phyloP scores from a whole-genome alignment of 345 rosid genomes.

The Eutrema yunnanense region DNA sequence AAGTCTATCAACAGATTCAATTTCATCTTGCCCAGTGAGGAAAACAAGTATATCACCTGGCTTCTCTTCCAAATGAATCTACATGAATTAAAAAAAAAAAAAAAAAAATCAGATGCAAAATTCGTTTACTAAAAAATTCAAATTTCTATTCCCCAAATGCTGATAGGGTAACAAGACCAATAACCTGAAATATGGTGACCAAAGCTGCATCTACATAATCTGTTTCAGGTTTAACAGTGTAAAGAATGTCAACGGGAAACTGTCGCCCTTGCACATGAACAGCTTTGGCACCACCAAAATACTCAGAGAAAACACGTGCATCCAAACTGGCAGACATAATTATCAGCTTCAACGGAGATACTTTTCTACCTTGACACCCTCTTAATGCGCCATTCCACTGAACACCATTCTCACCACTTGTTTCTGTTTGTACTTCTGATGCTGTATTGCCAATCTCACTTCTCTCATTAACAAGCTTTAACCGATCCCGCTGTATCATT shows the following conservation, averaged over 20 bases:
- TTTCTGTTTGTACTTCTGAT: constrained; percentile 18
- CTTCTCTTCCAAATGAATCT: constrained; percentile 79
- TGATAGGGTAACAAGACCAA: constrained; percentile 4
- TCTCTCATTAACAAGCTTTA: constrained; percentile 31
- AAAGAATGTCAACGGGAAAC: constrained; percentile 70
- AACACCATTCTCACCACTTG: constrained; percentile 32
- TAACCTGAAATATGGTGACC: constrained; percentile 82
- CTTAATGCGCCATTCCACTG: constrained; percentile 30
- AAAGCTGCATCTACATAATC: constrained; percentile 84
- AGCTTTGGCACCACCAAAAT: constrained; percentile 83
- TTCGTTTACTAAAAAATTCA: not conserved
- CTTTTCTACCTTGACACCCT: constrained; percentile 43
- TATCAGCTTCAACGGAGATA: constrained; percentile 67
- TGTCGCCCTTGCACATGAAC: constrained; percentile 84
- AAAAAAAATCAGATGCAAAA: not conserved
- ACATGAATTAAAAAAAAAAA: not conserved
- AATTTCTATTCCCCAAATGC: not conserved
- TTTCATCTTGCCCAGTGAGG: constrained; percentile 96
- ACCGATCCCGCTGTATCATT: constrained; percentile 56
- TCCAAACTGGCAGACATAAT: constrained; percentile 99
- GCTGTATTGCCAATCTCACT: constrained; percentile 23
- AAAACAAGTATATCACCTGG: constrained; percentile 92
- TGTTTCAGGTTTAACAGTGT: constrained; percentile 55
- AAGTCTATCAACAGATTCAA: constrained; percentile 76
- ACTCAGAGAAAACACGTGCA: constrained; percentile 75